phyloP scores from a whole-genome alignment of 202 grass and related monocot genomes.

The Elaeis oleifera region DNA sequence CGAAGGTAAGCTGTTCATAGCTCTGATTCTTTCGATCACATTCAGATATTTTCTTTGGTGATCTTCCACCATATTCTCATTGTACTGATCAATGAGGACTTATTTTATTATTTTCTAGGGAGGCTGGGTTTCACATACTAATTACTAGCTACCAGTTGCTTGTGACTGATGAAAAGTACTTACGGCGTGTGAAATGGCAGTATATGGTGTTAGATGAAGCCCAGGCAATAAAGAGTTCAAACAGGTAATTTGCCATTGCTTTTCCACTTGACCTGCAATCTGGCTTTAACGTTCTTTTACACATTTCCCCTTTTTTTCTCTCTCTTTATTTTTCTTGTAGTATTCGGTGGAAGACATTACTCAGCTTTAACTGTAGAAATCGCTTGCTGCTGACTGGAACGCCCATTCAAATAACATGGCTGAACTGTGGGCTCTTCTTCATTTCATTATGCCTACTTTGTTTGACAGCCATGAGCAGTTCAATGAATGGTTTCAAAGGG shows the following conservation, averaged over 20 bases:
- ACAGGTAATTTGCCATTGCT: conserved; percentile 37
- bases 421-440: conserved; percentile 98
- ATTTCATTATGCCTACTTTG: conserved; percentile 99
- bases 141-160: conserved; percentile 99
- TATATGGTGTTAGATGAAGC: conserved; percentile 99
- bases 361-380: conserved; percentile 98
- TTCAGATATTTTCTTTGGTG: no score
- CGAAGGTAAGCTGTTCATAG: conserved; percentile 38
- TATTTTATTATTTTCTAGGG: conserved; percentile 29
- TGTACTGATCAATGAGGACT: no score
- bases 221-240: conserved; percentile 99
- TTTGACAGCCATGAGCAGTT: conserved; percentile 99
- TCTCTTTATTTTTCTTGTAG: conserved; percentile 33
- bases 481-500: conserved; percentile 99
- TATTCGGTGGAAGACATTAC: conserved; percentile 94
- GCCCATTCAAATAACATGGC: conserved; percentile 99
- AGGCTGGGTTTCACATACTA: conserved; percentile 93
- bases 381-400: conserved; percentile 97
- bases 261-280: no score
- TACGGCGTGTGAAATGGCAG: conserved; percentile 95
- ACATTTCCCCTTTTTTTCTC: no score
- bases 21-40: background rate
- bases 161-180: conserved; percentile 94
- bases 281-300: no score
- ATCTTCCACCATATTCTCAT: no score